phyloP scores from a whole-genome alignment of 495 filamentous ascomycete species.

The Penicillium pulvis region DNA sequence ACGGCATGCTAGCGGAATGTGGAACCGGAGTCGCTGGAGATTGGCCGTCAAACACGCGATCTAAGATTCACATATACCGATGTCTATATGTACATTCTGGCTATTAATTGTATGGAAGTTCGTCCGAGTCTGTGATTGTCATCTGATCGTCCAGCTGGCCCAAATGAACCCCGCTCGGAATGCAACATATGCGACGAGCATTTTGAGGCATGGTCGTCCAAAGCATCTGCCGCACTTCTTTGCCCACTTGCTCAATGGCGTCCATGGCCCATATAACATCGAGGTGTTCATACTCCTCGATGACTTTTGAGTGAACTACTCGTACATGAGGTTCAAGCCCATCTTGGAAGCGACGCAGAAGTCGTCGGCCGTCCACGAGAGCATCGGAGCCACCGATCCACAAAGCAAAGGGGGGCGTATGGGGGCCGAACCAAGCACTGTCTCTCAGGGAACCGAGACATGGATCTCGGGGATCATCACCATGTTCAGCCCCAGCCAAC shows the following conservation, averaged over 20 bases:
- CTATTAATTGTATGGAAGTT: background rate
- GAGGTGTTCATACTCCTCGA: constrained; percentile 91
- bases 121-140: background rate
- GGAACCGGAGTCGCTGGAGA: too few relatives aligned
- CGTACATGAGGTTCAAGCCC: constrained; percentile 81
- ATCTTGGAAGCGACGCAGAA: constrained; percentile 73
- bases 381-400: constrained; percentile 85
- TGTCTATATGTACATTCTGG: background rate
- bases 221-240: constrained; percentile 77
- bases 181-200: constrained; percentile 57
- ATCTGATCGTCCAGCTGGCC: background rate
- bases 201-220: constrained; percentile 69
- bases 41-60: background rate
- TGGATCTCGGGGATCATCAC: constrained; percentile 21
- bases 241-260: constrained; percentile 77
- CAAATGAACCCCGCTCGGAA: constrained; percentile 40
- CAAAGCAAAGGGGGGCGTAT: constrained; percentile 81
- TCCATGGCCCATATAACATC: constrained; percentile 98
- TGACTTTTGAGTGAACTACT: constrained; percentile 78
- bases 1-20: too few relatives aligned
- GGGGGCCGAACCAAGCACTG: constrained; percentile 79
- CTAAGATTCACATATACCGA: background rate
- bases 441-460: constrained; percentile 37
- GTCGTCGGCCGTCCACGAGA: constrained; percentile 77
- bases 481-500: constrained; percentile 15